Base-by-base conservation (phyloP, 2,329 filamentous ascomycete genomes). In the Arachnopeziza araneosa region DNA sequence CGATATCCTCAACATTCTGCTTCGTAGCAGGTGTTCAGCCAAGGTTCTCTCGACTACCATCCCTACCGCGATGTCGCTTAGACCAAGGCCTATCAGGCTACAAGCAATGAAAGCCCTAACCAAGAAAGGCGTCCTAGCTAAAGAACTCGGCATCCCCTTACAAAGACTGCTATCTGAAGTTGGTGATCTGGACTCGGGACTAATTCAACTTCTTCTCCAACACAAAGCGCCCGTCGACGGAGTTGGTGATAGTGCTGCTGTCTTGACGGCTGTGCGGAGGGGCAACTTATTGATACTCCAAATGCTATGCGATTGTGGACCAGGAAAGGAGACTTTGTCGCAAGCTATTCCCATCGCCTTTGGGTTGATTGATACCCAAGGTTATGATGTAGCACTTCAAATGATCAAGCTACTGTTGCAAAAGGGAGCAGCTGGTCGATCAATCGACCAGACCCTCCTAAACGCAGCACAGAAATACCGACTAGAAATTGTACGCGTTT, bases 331-430 rank as follows among this genome's bases (percentile, higher is more conserved):
- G 53, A 55, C 52, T 21, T n/a, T 59, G 30, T 59, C 57, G 36
- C 44, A 52, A 48, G 52, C 52, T 52, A 24, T 59, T n/a, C 24
- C 30, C 14, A 24, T 26, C 49, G 57, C 57, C 24, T 59, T 59
- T 26, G 26, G 48, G 10, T 44, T 24, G 48, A 55, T 44, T 17
- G 53, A 52, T 48, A 51, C 52, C 52, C 23, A 10, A 30, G 57
- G 49, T 9, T 44, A 59, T 56, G 53, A 59, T 48, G 48, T 59
- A n/a, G 48, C 53, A 49, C 24, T 52, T 5, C 14, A 32, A n/a
- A 59, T 59, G 52, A 59, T 59, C n/a, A 55, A 48, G 19, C 30
- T 59, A 26, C 48, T 59, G n/a, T 52, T 59, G 24, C 44, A 51
- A 48, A 55, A 56, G 22, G 57, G 52, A 19, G 57, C 57, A 22